A percentile compares a stretch with the other conserved stretches of the same genome.
phyloP scores from a whole-genome alignment of 768 basidiomycete species.

The Mrakia frigida region DNA sequence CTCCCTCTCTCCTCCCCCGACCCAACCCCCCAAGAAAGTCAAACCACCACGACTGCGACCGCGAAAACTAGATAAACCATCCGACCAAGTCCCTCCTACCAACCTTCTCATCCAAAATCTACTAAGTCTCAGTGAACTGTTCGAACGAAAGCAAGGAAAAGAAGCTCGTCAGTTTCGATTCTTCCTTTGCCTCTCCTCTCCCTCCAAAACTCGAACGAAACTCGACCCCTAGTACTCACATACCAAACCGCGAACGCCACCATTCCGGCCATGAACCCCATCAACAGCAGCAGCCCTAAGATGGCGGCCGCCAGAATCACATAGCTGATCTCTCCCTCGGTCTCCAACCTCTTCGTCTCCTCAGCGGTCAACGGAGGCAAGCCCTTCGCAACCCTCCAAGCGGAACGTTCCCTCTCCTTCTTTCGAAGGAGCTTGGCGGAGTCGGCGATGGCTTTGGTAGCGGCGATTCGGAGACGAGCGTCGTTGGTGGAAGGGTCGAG shows the following conservation, averaged over 20 bases:
- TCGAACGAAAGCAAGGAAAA: too few relatives aligned
- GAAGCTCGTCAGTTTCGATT: too few relatives aligned
- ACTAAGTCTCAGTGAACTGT: too few relatives aligned
- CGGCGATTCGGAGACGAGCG: conserved; percentile 42
- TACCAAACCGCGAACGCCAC: background rate
- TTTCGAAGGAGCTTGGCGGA: conserved; percentile 23
- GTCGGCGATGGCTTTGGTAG: conserved; percentile 37
- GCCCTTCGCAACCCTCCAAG: conserved; percentile 30
- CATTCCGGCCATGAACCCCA: background rate
- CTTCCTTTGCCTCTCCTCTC: too few relatives aligned
- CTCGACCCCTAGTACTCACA: background rate
- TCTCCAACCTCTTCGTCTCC: conserved; percentile 11
- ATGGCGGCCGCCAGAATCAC: background rate
- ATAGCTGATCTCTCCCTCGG: conserved; percentile 4
- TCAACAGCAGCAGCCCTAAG: background rate
- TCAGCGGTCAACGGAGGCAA: conserved; percentile 23
- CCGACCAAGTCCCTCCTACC: too few relatives aligned
- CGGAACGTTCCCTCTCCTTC: conserved; percentile 14
- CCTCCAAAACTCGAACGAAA: too few relatives aligned
- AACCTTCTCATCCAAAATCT: too few relatives aligned
- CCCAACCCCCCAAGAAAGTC: too few relatives aligned
- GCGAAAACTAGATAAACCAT: too few relatives aligned
- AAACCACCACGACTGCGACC: too few relatives aligned
- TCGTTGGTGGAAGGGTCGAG: conserved; percentile 41
- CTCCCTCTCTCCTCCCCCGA: too few relatives aligned